Percentiles rank a stretch among this genome's conserved stretches.
Conservation (phyloP, 1,284 basidiomycete genomes). For the Pseudozyma hubeiensis region DNA sequence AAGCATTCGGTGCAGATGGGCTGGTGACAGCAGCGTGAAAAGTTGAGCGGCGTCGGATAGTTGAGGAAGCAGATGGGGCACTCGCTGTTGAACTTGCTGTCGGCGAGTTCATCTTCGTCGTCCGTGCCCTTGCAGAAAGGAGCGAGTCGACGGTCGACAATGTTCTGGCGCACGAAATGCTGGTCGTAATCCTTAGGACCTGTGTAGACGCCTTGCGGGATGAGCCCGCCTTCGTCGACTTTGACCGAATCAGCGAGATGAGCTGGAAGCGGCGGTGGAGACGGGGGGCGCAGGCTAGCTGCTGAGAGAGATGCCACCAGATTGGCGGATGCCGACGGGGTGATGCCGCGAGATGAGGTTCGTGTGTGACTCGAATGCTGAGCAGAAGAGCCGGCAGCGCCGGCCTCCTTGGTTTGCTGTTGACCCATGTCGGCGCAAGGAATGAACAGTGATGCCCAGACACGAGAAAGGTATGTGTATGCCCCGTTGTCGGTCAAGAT, state of each 20-base stretch:
- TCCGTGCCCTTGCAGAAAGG: slow-evolving; percentile 96
- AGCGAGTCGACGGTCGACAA: slow-evolving; percentile 86
- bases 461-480: background rate
- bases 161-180: slow-evolving; percentile 83
- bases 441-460: background rate
- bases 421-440: slow-evolving; percentile 35
- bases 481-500: background rate
- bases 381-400: slow-evolving; percentile 21
- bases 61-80: slow-evolving; percentile 97
- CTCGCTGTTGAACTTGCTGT: slow-evolving; percentile 86
- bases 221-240: slow-evolving; percentile 77
- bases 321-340: slow-evolving; percentile 30
- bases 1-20: slow-evolving; percentile 99
- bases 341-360: slow-evolving; percentile 34
- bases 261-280: slow-evolving; percentile 40
- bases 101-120: slow-evolving; percentile 88
- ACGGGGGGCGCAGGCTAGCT: slow-evolving; percentile 27
- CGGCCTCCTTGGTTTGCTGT: slow-evolving; percentile 51
- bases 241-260: slow-evolving; percentile 46
- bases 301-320: slow-evolving; percentile 34
- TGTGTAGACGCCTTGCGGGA: slow-evolving; percentile 88
- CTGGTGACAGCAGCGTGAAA: slow-evolving; percentile 96
- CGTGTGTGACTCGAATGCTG: slow-evolving; percentile 20
- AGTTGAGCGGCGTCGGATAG: slow-evolving; percentile 75
- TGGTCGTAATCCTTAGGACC: slow-evolving; percentile 87